phyloP scores from a whole-genome alignment of 257 asterid genomes.

The Lycium ferocissimum region DNA sequence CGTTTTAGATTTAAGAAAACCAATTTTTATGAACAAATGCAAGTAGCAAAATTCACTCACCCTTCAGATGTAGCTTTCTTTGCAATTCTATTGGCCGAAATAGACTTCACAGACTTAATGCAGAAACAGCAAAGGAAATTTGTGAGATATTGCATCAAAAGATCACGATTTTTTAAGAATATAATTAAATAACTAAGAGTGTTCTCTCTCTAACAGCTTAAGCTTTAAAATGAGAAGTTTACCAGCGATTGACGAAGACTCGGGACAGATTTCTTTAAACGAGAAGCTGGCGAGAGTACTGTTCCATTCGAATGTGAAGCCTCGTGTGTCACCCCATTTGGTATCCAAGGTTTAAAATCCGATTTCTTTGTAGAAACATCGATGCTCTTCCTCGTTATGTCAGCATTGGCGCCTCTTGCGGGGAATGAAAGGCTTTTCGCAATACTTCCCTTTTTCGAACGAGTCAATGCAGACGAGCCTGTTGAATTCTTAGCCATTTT shows the following conservation, averaged over 20 bases:
- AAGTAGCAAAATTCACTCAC: conserved; percentile 44
- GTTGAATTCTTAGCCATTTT: conserved; percentile 48
- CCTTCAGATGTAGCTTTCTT: conserved; percentile 43
- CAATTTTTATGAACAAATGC: conserved; percentile 8
- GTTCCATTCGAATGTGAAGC: conserved; percentile 24
- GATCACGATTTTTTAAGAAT: not conserved
- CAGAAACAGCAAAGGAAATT: conserved; percentile 14
- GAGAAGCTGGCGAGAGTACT: conserved; percentile 28
- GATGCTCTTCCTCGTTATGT: conserved; percentile 61
- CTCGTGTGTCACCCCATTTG: conserved; percentile 40
- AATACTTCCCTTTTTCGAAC: conserved; percentile 54
- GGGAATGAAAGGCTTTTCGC: conserved; percentile 75
- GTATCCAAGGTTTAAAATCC: conserved; percentile 48
- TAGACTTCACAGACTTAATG: conserved; percentile 53
- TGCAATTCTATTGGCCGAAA: conserved; percentile 43
- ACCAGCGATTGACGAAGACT: conserved; percentile 54
- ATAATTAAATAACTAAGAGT: no score
- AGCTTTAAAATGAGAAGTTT: not conserved
- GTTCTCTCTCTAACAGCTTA: no score
- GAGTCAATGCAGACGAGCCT: conserved; percentile 55
- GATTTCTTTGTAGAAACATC: conserved; percentile 53
- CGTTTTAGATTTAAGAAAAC: not conserved
- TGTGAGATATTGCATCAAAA: conserved; percentile 10
- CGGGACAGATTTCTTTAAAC: conserved; percentile 43
- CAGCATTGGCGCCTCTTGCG: conserved; percentile 52